Percentiles rank a stretch among this genome's conserved stretches.
Conservation (phyloP, 306 rosid species). For the Pyrus bretschneideri region DNA sequence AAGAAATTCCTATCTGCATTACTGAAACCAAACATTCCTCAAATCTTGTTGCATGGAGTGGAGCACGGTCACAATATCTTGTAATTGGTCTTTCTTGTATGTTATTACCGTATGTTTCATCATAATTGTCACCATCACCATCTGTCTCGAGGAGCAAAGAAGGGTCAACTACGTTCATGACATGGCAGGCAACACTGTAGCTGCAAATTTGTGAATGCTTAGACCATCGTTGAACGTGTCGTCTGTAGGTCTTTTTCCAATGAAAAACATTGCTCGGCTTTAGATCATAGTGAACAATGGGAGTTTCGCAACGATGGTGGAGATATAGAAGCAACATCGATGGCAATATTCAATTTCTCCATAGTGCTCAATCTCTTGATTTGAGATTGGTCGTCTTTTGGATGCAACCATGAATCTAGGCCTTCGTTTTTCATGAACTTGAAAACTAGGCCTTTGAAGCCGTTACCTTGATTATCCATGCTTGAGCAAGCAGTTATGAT, state of each 20-base stretch:
- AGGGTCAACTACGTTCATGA: conserved; percentile 35
- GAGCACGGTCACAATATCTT: not conserved
- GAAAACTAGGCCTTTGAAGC: conserved; percentile 27
- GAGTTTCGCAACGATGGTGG: not conserved
- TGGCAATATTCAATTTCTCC: conserved; percentile 16
- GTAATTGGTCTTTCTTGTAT: not conserved
- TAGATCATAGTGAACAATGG: not conserved
- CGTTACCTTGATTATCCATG: conserved; percentile 7
- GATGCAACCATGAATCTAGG: conserved; percentile 23
- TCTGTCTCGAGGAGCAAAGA: conserved; percentile 13
- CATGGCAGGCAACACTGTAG: conserved; percentile 13
- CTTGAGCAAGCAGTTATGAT: conserved; percentile 23
- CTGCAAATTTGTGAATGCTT: not conserved
- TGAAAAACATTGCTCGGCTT: conserved; percentile 15
- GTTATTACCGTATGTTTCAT: not conserved
- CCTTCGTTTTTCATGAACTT: conserved; percentile 31
- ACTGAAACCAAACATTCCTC: not conserved
- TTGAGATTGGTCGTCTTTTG: not conserved
- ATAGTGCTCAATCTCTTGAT: conserved; percentile 10
- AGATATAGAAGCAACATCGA: conserved; percentile 17
- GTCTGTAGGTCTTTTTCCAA: conserved; percentile 16
- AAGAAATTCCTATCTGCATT: not conserved
- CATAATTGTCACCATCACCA: not conserved
- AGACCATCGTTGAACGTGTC: conserved; percentile 2
- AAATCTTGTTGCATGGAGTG: not conserved